These are phyloP conservation scores for Tylopilus cervinicoccineus DNA, from an alignment of 768 basidiomycete genomes.

Conservation along the genomic window DNA sequence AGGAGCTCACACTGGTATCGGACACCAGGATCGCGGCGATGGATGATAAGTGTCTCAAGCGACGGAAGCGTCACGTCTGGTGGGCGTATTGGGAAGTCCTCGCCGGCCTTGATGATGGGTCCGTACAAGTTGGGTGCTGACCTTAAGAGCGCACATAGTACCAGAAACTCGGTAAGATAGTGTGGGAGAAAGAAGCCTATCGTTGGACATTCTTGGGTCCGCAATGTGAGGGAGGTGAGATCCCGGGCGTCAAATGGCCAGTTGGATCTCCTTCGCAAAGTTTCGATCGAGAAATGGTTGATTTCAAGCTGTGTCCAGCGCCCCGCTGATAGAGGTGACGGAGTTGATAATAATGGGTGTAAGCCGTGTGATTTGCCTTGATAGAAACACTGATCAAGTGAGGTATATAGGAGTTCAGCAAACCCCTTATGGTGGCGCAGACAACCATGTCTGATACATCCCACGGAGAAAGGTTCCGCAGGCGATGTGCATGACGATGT, in stretches of 20 bases:
- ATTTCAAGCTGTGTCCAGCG: slow-evolving; percentile 14
- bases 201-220: slow-evolving; percentile 9
- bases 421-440: slow-evolving; percentile 1
- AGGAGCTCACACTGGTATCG: slow-evolving; percentile 16
- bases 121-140: slow-evolving; percentile 11
- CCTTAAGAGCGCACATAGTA: slow-evolving; percentile 10
- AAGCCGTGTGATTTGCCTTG: slow-evolving; percentile 5
- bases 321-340: slow-evolving; percentile 1
- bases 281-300: slow-evolving; percentile 16
- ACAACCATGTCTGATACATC: slow-evolving; percentile 12
- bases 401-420: slow-evolving; percentile 2
- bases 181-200: slow-evolving; percentile 6
- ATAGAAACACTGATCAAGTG: slow-evolving; percentile 10
- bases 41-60: slow-evolving; percentile 14
- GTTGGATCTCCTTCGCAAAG: background rate
- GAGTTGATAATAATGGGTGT: slow-evolving; percentile 4
- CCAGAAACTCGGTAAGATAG: slow-evolving; percentile 16
- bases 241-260: slow-evolving; percentile 6
- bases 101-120: slow-evolving; percentile 13
- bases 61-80: slow-evolving; percentile 3
- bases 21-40: slow-evolving; percentile 11
- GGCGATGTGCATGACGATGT: background rate
- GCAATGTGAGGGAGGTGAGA: slow-evolving; percentile 14
- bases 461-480: slow-evolving; percentile 11
- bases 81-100: slow-evolving; percentile 4